A percentile compares a stretch with the other conserved stretches of the same genome.
Conservation (phyloP, 768 basidiomycete species). For the Lactifluus piperatus region DNA sequence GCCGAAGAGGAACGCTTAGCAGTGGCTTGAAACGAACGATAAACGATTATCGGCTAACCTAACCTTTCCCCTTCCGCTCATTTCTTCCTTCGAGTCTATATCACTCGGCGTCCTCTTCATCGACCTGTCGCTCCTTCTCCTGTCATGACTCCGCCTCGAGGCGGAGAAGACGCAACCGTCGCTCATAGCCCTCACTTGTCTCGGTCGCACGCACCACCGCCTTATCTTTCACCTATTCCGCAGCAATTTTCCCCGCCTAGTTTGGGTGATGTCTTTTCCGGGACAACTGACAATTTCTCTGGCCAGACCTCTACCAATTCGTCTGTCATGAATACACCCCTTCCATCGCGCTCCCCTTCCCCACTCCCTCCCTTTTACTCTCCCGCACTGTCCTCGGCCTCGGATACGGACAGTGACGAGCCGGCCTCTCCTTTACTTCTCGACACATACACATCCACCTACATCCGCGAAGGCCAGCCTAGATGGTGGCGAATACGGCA, state of each 20-base stretch:
- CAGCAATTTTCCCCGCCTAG: not conserved
- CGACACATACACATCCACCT: slow-evolving; percentile 27
- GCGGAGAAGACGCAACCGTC: not conserved
- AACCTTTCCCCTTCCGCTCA: not conserved
- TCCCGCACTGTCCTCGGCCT: slow-evolving; percentile 44
- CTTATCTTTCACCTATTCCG: not conserved
- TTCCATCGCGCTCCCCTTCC: slow-evolving; percentile 54
- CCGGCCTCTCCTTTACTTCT: slow-evolving; percentile 34
- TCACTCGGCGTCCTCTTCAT: not conserved
- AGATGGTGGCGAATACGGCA: slow-evolving; percentile 46
- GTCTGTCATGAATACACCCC: slow-evolving; percentile 36
- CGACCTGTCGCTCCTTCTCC: not conserved
- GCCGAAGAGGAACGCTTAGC: no score
- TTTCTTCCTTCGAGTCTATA: not conserved
- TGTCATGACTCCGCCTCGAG: slow-evolving; percentile 3
- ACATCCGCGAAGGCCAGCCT: slow-evolving; percentile 32
- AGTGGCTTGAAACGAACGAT: no score
- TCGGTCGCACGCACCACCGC: slow-evolving; percentile 16
- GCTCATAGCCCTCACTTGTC: not conserved
- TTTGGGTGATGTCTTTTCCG: not conserved
- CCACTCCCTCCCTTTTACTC: slow-evolving; percentile 49
- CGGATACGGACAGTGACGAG: slow-evolving; percentile 58
- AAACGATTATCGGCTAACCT: not conserved
- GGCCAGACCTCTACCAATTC: slow-evolving; percentile 24
- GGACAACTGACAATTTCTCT: not conserved